phyloP scores from a whole-genome alignment of 2,329 filamentous ascomycete species.

The Orbilia ellipsospora region DNA sequence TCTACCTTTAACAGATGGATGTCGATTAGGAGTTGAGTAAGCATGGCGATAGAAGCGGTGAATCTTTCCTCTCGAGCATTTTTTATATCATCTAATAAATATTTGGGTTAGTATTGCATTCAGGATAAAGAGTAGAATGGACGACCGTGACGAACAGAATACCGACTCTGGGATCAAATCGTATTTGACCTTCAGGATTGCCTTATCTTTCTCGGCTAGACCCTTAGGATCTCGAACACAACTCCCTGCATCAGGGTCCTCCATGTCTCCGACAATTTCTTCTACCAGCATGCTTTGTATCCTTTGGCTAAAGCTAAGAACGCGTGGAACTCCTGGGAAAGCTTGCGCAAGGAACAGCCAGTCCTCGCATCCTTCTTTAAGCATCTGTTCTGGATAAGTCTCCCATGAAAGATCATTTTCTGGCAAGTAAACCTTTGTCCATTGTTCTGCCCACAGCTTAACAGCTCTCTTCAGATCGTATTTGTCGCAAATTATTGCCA shows the following conservation, averaged over 20 bases:
- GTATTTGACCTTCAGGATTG: conserved; percentile 8
- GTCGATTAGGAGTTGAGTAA: conserved; percentile 6
- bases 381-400: not conserved
- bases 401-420: not conserved
- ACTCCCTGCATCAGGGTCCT: not conserved
- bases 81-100: conserved; percentile 17
- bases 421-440: conserved; percentile 3
- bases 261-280: conserved; percentile 45
- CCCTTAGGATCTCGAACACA: conserved; percentile 15
- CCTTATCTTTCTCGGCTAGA: not conserved
- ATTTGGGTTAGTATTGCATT: not conserved
- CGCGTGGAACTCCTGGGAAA: conserved; percentile 10
- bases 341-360: conserved; percentile 39
- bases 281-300: conserved; percentile 33
- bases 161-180: conserved; percentile 28
- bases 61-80: conserved; percentile 9
- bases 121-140: not conserved
- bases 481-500: conserved; percentile 41
- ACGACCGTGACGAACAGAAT: conserved; percentile 18
- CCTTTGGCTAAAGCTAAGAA: conserved; percentile 1
- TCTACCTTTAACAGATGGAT: conserved; percentile 20
- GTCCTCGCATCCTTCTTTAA: conserved; percentile 39
- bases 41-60: not conserved
- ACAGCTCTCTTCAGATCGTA: conserved; percentile 27
- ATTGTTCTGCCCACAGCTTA: conserved; percentile 23